Conservation (phyloP, 192 early-diverging fungal species). For the Coemansia sp. region DNA sequence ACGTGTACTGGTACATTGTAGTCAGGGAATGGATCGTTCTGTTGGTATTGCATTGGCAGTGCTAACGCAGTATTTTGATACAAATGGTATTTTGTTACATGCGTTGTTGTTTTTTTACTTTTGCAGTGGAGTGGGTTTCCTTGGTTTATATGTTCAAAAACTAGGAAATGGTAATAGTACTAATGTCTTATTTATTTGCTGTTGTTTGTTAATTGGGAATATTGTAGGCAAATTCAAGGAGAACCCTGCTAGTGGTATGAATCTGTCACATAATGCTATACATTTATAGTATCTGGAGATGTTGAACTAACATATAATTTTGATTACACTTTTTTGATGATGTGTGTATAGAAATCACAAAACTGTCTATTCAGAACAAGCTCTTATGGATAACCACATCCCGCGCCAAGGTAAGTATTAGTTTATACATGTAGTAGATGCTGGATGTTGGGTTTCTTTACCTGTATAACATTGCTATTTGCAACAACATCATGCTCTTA, state of each 20-base stretch:
- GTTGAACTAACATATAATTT: not conserved
- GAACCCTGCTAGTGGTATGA: slow-evolving; percentile 3
- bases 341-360: slow-evolving; percentile 33
- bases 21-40: slow-evolving; percentile 77
- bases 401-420: slow-evolving; percentile 54
- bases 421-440: not conserved
- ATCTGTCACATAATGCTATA: not conserved
- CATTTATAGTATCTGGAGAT: not conserved
- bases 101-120: not conserved
- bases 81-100: not conserved
- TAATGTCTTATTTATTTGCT: not conserved
- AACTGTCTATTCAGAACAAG: slow-evolving; percentile 63
- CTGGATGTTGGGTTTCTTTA: not conserved
- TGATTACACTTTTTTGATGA: not conserved
- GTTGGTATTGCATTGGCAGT: slow-evolving; percentile 74
- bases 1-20: slow-evolving; percentile 72
- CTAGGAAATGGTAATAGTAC: not conserved
- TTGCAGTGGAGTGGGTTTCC: not conserved
- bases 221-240: slow-evolving; percentile 31
- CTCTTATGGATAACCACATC: slow-evolving; percentile 68
- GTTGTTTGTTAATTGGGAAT: not conserved
- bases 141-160: no score
- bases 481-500: not conserved
- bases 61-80: slow-evolving; percentile 61
- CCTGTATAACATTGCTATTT: not conserved